These are phyloP conservation scores for Pichia rugopelliculosa DNA, from an alignment of 805 yeast species.

Conservation along the genomic window DNA sequence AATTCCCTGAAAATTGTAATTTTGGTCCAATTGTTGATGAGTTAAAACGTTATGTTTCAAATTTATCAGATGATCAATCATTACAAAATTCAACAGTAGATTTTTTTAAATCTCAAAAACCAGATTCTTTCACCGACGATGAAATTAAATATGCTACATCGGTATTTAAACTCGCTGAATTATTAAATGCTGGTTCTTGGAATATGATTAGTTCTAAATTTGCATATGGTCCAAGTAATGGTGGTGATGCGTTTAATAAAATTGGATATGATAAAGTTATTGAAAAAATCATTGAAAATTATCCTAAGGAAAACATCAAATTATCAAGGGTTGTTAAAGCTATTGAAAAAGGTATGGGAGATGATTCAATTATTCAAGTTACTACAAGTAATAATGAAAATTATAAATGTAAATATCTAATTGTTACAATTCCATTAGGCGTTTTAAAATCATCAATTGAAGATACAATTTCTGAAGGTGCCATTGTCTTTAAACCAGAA, in stretches of 20 bases:
- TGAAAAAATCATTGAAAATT: constrained; percentile 22
- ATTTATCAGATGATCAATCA: constrained; percentile 24
- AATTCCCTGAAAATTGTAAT: constrained; percentile 21
- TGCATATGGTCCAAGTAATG: constrained; percentile 21
- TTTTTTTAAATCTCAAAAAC: constrained; percentile 16
- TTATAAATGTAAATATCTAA: constrained; percentile 27
- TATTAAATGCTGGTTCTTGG: constrained; percentile 26
- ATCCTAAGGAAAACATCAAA: constrained; percentile 20
- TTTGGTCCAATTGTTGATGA: constrained; percentile 28
- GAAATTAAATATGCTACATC: constrained; percentile 26
- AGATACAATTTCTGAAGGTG: constrained; percentile 20
- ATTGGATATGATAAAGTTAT: constrained; percentile 24
- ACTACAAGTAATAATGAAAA: constrained; percentile 15
- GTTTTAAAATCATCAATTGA: constrained; percentile 31
- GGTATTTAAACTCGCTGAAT: constrained; percentile 23
- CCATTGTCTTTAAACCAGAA: constrained; percentile 28
- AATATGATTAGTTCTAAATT: constrained; percentile 23
- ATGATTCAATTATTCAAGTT: constrained; percentile 11
- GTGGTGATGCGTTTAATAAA: constrained; percentile 28
- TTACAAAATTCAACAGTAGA: constrained; percentile 22
- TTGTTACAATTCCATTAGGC: constrained; percentile 47
- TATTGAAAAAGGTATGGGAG: constrained; percentile 21
- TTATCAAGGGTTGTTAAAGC: constrained; percentile 18
- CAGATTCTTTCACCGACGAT: constrained; percentile 16
- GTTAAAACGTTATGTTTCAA: constrained; percentile 27